These are phyloP conservation scores for Gymnopilus dilepis DNA, from an alignment of 768 basidiomycete species.

Conservation along the genomic window DNA sequence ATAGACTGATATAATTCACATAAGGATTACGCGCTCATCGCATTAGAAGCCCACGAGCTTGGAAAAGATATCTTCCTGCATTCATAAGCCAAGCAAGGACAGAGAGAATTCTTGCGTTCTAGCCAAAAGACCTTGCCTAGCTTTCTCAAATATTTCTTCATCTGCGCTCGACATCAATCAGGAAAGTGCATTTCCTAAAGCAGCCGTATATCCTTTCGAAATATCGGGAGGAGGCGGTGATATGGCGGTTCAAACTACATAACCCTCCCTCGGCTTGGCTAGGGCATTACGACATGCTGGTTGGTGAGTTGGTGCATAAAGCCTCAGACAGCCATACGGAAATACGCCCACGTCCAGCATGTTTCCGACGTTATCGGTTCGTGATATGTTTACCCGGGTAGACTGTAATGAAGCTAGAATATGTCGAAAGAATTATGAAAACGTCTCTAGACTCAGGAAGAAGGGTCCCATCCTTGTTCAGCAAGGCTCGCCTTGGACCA, in stretches of 20 bases:
- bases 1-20: neutral
- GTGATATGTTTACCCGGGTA: conserved; percentile 15
- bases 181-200: conserved; percentile 19
- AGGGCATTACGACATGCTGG: conserved; percentile 4
- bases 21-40: neutral
- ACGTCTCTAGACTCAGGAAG: neutral
- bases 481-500: too few relatives aligned
- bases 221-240: conserved; percentile 8
- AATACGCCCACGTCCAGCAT: conserved; percentile 2
- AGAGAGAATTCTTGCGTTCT: neutral
- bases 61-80: neutral
- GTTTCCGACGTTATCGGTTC: conserved; percentile 13
- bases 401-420: neutral
- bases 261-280: neutral
- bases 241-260: conserved; percentile 17
- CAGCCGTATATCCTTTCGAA: conserved; percentile 7
- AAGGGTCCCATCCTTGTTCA: neutral
- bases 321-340: conserved; percentile 5
- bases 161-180: conserved; percentile 9
- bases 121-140: neutral
- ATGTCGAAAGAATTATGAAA: neutral
- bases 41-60: neutral
- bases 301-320: conserved; percentile 1
- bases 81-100: neutral
- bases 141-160: neutral